Evolutionary conservation across 192 early-diverging fungal genomes (phyloP), one percentile per base, ranked within the genome.

Genomic region (Backusella westeae): DNA sequence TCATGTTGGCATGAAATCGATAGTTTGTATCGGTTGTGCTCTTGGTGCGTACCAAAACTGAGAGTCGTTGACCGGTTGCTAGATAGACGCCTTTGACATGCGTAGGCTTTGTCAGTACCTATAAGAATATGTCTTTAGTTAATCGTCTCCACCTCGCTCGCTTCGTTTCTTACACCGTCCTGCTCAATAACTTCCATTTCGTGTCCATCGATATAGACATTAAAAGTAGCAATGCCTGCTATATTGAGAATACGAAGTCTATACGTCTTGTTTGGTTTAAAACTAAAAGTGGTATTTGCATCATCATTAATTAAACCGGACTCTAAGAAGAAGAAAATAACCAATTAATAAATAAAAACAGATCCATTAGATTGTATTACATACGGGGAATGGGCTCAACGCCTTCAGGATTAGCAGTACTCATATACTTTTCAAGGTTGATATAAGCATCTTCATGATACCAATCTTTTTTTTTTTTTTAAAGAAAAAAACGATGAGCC

Each of bases 211-310:
- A 97, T 93, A 39, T 85, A 88, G 74, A 97, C 87, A 72, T 89
- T 85, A 87, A 92, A 97, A 80, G 89, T 91, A 19, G 90, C 80
- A 71, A 94, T 83, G 26, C 92, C 91, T 34, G 90, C 90, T 88
- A 92, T 94, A 82, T 92, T 93, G 84, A 97, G 91, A 67, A 97
- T 73, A 4, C 96, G 91, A 74, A 97, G 75, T 72, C 94, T 89
- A 82, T 96, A 96, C 9, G 89, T 94, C 84, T 94, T 95, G 70
- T 92, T 93, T 1, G 94, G 86, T 39, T 76, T 77, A 80, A 97
- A 93, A 44, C 73, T 75, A 72, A 93, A 82, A 34, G 74, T 83
- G n/a, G 82, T 77, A 41, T 87, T 78, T 29, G 77, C 75, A 32
- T 81, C 76, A n/a, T 90, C 84, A 74, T 91, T 91, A 17, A 95